Evolutionary conservation across 108 stramenopile genomes (phyloP).

Genomic region (Fistulifera solaris): DNA sequence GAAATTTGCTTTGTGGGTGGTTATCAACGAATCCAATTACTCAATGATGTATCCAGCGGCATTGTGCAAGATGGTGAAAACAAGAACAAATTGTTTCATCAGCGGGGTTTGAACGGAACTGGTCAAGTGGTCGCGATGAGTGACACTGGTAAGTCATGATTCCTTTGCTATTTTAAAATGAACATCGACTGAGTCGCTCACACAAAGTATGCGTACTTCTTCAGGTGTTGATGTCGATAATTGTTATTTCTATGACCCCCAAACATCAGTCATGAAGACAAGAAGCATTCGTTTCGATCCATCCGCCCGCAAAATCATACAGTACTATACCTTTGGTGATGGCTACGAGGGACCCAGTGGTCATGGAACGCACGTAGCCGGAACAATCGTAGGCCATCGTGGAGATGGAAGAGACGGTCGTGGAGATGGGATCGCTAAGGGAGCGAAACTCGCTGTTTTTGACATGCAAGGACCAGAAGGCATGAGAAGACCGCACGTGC

Average conservation of each 20-base stretch:
- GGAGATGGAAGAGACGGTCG: constrained; percentile 32
- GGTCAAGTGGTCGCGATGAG: constrained; percentile 26
- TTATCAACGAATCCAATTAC: too few relatives aligned
- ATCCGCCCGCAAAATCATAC: constrained; percentile 24
- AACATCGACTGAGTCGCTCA: background rate
- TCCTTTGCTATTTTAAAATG: constrained; percentile 37
- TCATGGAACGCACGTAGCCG: constrained; percentile 40
- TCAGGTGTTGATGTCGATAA: background rate
- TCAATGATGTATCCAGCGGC: too few relatives aligned
- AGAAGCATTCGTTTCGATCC: background rate
- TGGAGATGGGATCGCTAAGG: constrained; percentile 33
- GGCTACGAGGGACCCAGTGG: constrained; percentile 21
- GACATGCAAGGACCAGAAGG: constrained; percentile 23
- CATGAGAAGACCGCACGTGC: background rate
- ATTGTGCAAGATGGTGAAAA: constrained; percentile 23
- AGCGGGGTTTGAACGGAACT: constrained; percentile 22
- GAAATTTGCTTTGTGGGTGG: too few relatives aligned
- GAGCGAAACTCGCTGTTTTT: constrained; percentile 34
- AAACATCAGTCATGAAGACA: background rate
- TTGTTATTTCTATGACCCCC: background rate
- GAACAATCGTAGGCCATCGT: constrained; percentile 31
- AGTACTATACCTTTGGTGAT: constrained; percentile 31
- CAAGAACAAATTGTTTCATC: constrained; percentile 21
- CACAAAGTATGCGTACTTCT: background rate
- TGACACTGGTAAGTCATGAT: constrained; percentile 32